Conservation (phyloP, 2,329 filamentous ascomycete species). For the Fusarium buharicum region DNA sequence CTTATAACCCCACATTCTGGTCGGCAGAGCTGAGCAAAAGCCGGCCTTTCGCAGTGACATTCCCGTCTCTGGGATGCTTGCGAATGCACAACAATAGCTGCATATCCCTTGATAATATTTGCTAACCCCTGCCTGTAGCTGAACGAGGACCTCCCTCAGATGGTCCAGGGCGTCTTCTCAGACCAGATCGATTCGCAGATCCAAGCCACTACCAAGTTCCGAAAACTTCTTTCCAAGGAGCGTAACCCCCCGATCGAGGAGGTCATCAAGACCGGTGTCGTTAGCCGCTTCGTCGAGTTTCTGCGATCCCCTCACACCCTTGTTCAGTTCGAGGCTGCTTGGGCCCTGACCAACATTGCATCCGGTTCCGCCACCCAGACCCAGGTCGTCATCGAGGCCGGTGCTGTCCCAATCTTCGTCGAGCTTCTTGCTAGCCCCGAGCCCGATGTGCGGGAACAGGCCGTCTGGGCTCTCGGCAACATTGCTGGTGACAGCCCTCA, state of each 20-base stretch:
- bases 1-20: slow-evolving; percentile 50
- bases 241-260: slow-evolving; percentile 99
- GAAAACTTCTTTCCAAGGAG: slow-evolving; percentile 98
- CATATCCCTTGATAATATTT: slow-evolving; percentile 12
- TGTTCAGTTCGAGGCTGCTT: slow-evolving; percentile 98
- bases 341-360: slow-evolving; percentile 99
- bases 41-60: slow-evolving; percentile 2
- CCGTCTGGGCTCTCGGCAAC: slow-evolving; percentile 98
- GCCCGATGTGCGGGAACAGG: slow-evolving; percentile 97
- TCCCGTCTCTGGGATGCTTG: slow-evolving; percentile 1
- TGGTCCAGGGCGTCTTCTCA: slow-evolving; percentile 98
- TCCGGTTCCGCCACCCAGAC: slow-evolving; percentile 97
- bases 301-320: slow-evolving; percentile 96
- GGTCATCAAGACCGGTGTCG: slow-evolving; percentile 98
- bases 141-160: slow-evolving; percentile 96
- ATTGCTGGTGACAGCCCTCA: slow-evolving; percentile 98
- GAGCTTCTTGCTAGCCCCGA: slow-evolving; percentile 95
- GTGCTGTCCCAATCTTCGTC: slow-evolving; percentile 97
- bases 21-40: slow-evolving; percentile 30
- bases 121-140: slow-evolving; percentile 66
- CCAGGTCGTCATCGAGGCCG: slow-evolving; percentile 98
- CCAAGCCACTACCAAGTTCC: slow-evolving; percentile 96
- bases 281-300: slow-evolving; percentile 97
- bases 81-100: slow-evolving; percentile 8
- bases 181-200: slow-evolving; percentile 99